Base-by-base conservation (phyloP, 1,284 basidiomycete species). In the Boletellus deceptivus region DNA sequence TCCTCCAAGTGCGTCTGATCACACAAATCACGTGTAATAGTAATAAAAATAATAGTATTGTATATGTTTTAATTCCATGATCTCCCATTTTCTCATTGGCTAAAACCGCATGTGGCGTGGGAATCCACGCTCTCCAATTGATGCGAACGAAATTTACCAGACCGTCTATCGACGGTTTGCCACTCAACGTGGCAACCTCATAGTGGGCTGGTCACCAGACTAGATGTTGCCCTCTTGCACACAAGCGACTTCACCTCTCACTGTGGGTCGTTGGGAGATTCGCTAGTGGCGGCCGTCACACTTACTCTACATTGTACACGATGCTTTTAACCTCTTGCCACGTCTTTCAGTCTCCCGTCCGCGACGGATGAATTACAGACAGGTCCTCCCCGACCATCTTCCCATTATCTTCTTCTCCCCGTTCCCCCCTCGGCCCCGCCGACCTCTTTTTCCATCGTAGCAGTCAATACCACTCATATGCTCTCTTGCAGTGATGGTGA, bases 391-490 rank as follows among this genome's bases (percentile, higher is more conserved):
- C 74, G 20, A 69, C 47, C 25, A 61, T 67, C 20, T 62, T 56
- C 36, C 71, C 61, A 47, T 58, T 58, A 16, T 63, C 62, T 17
- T 35, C 44, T 63, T 56, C 34, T 62, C 54, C 6, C 58, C 54
- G 29, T 60, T 57, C 31, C 54, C 57, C 45, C 60, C 56, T 29
- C 64, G 54, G 25, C 75, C 74, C 46, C 59, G 67, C 31, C 76
- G 71, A 20, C 72, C 67, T 44, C 65, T 71, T 38, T 70, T 67
- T 45, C 90, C 87, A 58, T 92, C 81, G 59, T 83, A 87, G 44
- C 77, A 76, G 65, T 94, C 91, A 0, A 93, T 82, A 5, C 62
- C 64, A 54, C 79, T 83, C 90, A 93, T 92, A 62, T 93, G 85
- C 64, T 93, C 89, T 42, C 79, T 74, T 47, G 73, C 72, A 3